Conservation (phyloP, 139 green algal species). For the Diplosphaera chodatii region DNA sequence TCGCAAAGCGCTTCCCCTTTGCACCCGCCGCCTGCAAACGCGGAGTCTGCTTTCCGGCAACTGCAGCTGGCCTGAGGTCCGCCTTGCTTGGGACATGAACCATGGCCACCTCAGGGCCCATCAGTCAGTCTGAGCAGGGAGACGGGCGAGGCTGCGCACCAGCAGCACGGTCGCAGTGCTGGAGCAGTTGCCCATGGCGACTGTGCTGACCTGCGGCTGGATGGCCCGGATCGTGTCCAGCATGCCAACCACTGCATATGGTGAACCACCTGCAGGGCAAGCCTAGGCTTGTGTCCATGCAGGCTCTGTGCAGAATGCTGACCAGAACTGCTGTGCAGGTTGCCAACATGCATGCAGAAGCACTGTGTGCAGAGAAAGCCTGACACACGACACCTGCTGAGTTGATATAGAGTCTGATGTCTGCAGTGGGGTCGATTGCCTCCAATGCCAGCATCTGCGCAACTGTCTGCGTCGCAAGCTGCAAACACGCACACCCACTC, state of each 20-base stretch:
- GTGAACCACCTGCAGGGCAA: conserved; percentile 48
- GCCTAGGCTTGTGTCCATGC: no score
- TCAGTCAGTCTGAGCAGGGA: not conserved
- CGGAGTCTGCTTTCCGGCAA: conserved; percentile 1
- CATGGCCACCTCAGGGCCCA: not conserved
- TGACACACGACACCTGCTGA: conserved; percentile 31
- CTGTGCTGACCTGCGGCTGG: conserved; percentile 69
- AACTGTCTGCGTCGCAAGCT: conserved; percentile 76
- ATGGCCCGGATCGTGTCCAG: conserved; percentile 81
- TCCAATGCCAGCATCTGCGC: conserved; percentile 84
- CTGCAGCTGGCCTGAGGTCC: no score
- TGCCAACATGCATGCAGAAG: conserved; percentile 1
- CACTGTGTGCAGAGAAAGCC: no score
- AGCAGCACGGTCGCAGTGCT: conserved; percentile 69
- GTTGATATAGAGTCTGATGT: conserved; percentile 98
- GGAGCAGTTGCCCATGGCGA: conserved; percentile 69
- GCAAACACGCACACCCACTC: conserved; percentile 4
- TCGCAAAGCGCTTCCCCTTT: conserved; percentile 85
- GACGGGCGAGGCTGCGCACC: conserved; percentile 20
- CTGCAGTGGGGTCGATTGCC: conserved; percentile 62
- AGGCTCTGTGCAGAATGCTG: no score
- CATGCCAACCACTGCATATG: conserved; percentile 78
- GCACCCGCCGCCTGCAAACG: conserved; percentile 57
- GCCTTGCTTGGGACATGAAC: no score
- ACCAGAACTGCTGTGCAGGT: not conserved